Base-by-base conservation (phyloP, 108 stramenopile species). In the Skeletonema potamos region DNA sequence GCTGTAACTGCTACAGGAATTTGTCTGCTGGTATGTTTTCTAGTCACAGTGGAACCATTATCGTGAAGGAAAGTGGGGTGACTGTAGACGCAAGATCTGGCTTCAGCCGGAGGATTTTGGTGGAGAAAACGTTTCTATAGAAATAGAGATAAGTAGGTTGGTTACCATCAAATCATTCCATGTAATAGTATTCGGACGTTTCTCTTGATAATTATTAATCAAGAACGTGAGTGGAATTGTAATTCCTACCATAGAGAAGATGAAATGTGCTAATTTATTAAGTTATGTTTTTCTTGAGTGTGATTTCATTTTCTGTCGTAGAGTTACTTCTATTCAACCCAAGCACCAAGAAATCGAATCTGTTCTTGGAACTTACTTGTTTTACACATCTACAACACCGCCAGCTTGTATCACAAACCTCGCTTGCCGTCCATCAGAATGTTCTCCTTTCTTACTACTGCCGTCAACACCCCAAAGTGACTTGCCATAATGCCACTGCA, bases 401-500 rank as follows among this genome's bases (percentile, higher is more conserved):
- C 64, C 62, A 46, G 76, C 65, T 44, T 51, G 48, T 20, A 51
- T 51, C 48, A 22, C 48, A 51, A 51, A 51, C 8, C 22, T 51
- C 48, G 22, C 48, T 51, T 51, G 48, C 6, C 8, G 48, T 22
- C 48, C 22, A 51, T 8, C 48, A 9, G 8, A 7, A n/a, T 22
- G 8, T 51, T 51, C 48, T 51, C 8, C 48, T 51, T 20, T 51
- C 22, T 15, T 8, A 51, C 8, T 8, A 51, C 8, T 51, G 48
- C 18, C 48, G 9, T 51, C 48, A 2, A 7, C 22, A 51, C 22
- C 9, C 3, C 48, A 18, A 20, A 51, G 20, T 22, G 71, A 67
- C 71, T 79, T 79, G 26, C 71, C 78, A 44, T 68, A 79, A 68
- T 79, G 78, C 62, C 72, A 72, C 55, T 32, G 24, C 28, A 79